Base-by-base conservation (phyloP, 192 early-diverging fungal genomes). In the Coemansia guatemalensis region DNA sequence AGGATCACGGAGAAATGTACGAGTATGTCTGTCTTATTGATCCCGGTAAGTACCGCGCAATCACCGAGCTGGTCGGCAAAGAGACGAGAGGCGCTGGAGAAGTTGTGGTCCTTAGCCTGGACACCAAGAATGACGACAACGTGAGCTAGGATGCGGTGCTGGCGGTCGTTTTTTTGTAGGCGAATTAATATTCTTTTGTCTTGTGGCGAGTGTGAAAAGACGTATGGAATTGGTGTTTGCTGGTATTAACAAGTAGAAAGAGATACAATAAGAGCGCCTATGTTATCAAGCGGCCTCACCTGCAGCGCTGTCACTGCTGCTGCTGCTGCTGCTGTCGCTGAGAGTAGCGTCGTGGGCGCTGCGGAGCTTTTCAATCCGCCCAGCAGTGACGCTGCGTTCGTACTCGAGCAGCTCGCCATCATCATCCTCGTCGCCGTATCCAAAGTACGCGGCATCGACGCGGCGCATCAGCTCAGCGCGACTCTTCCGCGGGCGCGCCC, bases 391-490 rank as follows among this genome's bases (percentile, higher is more conserved):
- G 51, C 85, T 82, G 17, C 83, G 68, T 70, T 95, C 93, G 68
- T 90, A 94, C 60, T 85, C 88, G 44, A 97, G 67, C 54, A 97
- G 72, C 33, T 79, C 64, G 7, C 89, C 92, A 71, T 96, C 94
- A 48, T 89, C 88, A 24, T 91, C 87, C 71, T 97, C 95, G 68
- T 97, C 94, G 48, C 90, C 83, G 68, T 95, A 99, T 30, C 96
- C 95, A 62, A 90, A 99, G 72, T 99, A 99, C 61, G 93, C 91
- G 1, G 94, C 94, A 69, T 96, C 96, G 12, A 93, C 88, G 24
- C 90, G 84, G 50, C 85, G 79, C 56, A 87, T 82, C 61, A 99
- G 71, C 27, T 94, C 92, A 11, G 75, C 74, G 62, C 90, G 84
- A 29, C 86, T 84, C 32, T 75, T 71, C 56, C 70, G 72, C 22